These are phyloP conservation scores for Picea glauca DNA, from an alignment of 75 land plant species.

Conservation along the genomic window DNA sequence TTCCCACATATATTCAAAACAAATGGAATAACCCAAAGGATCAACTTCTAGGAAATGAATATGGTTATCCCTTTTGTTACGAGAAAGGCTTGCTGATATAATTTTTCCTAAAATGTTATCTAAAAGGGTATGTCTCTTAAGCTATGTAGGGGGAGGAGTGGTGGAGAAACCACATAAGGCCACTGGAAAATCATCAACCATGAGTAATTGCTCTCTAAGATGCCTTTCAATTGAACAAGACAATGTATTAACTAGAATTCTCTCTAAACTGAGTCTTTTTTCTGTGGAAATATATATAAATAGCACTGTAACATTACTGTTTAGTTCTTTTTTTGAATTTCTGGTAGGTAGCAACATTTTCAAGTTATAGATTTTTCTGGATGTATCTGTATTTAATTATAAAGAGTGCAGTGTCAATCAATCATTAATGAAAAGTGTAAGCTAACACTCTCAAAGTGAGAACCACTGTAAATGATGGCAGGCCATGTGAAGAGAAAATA, in stretches of 20 bases:
- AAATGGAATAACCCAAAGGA: too few relatives aligned
- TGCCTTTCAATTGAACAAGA: neutral
- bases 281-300: neutral
- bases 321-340: too few relatives aligned
- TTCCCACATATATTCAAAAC: too few relatives aligned
- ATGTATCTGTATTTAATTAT: neutral
- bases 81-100: neutral
- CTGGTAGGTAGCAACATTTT: too few relatives aligned
- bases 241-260: neutral
- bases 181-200: neutral
- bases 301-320: neutral
- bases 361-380: too few relatives aligned
- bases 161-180: neutral
- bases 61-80: neutral
- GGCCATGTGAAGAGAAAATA: conserved; percentile 8
- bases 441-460: neutral
- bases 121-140: neutral
- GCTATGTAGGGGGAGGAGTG: neutral
- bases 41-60: neutral
- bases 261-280: neutral
- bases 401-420: neutral
- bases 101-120: neutral
- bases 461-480: too few relatives aligned
- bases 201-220: neutral
- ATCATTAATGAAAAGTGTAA: neutral